Evolutionary conservation across 2,329 filamentous ascomycete genomes (phyloP), one percentile per base, ranked within the genome.

Genomic region (Beauveria sp.): DNA sequence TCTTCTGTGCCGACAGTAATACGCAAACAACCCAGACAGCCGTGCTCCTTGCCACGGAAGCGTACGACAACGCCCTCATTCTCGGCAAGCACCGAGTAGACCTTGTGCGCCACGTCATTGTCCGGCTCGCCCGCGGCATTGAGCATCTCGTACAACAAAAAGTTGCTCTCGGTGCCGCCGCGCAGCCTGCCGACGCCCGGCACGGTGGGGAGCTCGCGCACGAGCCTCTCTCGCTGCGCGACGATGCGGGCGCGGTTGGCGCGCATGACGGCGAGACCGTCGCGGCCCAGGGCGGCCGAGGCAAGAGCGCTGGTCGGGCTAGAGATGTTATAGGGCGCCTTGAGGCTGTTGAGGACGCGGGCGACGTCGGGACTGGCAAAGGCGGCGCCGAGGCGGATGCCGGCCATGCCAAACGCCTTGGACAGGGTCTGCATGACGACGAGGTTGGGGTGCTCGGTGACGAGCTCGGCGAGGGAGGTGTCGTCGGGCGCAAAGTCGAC

Each of bases 391-490:
- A 99, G 81, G 18, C 95, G 83, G 71, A 99, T 96, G 56, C 93
- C 95, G 4, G 95, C 95, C 70, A 99, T 84, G 30, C 95, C 95
- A 71, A 99, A 99, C 0, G 92, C 95, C 75, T 99, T 99, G 69
- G 90, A 96, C n/a, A 98, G 82, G 1, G 95, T 99, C 79, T 99
- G 95, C 90, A 98, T 91, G 62, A 99, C 93, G 20, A 97, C 92
- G 28, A 99, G 81, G 74, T 99, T 99, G 56, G 93, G 93, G 85
- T 90, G 96, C 70, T 96, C 92, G 42, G 84, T 81, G 1, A 96
- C 93, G 88, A 91, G 96, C 75, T 96, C 90, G 28, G 95, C 93
- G 28, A 98, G 82, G 66, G 90, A 96, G 47, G 90, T 82, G 28
- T 84, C 86, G 18, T 75, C 86, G 6, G 86, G 86, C 7, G 93